phyloP scores from a whole-genome alignment of 768 basidiomycete genomes.

The Tylopilus felleus region DNA sequence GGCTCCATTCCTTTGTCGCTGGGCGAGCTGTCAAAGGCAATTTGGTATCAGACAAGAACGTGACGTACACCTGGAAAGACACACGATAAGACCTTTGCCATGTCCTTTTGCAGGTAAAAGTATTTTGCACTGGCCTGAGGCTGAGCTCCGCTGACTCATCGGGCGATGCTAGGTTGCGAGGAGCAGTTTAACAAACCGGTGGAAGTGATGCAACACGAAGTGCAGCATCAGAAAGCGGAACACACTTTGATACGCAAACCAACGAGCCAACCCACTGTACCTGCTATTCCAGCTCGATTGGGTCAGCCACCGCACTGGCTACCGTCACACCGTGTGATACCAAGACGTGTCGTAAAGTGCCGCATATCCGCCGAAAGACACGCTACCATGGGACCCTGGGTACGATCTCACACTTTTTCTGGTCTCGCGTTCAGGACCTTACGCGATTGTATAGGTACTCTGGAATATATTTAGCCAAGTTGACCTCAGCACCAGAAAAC shows the following conservation, averaged over 20 bases:
- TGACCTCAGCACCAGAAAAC: constrained; percentile 36
- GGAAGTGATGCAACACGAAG: constrained; percentile 49
- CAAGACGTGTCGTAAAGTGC: constrained; percentile 41
- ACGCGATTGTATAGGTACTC: constrained; percentile 36
- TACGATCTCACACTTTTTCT: constrained; percentile 29
- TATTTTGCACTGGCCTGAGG: background rate
- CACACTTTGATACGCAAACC: constrained; percentile 19
- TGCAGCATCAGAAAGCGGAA: constrained; percentile 33
- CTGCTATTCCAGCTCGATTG: constrained; percentile 31
- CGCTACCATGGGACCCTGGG: constrained; percentile 50
- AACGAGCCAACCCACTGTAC: constrained; percentile 34
- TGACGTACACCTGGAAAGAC: constrained; percentile 50
- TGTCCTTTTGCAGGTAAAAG: constrained; percentile 42
- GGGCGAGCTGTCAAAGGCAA: constrained; percentile 52
- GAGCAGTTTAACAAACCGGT: constrained; percentile 44
- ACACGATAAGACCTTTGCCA: constrained; percentile 34
- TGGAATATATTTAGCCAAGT: constrained; percentile 42
- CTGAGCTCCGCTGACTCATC: constrained; percentile 6
- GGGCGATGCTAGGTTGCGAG: constrained; percentile 46
- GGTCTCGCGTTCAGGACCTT: background rate
- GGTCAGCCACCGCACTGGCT: constrained; percentile 40
- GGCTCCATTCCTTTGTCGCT: constrained; percentile 47
- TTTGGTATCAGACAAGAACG: constrained; percentile 37
- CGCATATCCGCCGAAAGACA: constrained; percentile 52
- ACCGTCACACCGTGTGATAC: constrained; percentile 50